Evolutionary conservation across 202 grass and related monocot genomes (phyloP), one percentile per base, ranked within the genome.

Genomic region (Eragrostis tef): DNA sequence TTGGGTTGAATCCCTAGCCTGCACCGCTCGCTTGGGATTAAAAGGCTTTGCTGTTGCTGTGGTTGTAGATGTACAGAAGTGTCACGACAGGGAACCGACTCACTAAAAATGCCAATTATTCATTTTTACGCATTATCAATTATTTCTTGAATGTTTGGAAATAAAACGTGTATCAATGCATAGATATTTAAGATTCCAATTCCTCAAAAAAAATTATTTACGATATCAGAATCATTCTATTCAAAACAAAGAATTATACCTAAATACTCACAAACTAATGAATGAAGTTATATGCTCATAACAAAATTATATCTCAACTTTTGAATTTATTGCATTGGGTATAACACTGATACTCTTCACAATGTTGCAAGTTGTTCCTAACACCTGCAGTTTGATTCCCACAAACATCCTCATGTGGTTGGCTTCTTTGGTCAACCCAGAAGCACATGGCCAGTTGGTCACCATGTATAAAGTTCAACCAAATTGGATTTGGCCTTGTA

Each of bases 351-450:
- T 41, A 64, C 6, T 72, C 49, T 74, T 66, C 15, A 71, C 2
- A 31, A 39, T 7, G 43, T 51, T 72, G 53, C 25, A 82, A 61
- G 20, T 20, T 60, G 67, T 62, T 62, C 53, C 43, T 71, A 27
- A 5, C 15, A 78, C 13, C 44, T 41, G 14, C 50, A 75, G 17
- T 85, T 73, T 65, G 67, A 26, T 74, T 73, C 58, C 24, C 11
- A 8, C 16, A 73, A 44, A 72, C 57, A 73, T 22, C 24, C 26
- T 34, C 50, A 66, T 59, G 60, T 58, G 58, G 9, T 34, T 67
- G 39, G 49, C 67, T 80, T 48, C 24, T 80, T 73, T 80, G 13
- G 60, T 67, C 76, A 79, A 86, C 20, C 59, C 13, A 4, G 76
- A 74, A 73, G 69, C 68, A 80, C 36, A 80, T 80, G 62, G 27